phyloP scores from a whole-genome alignment of 2,329 filamentous ascomycete genomes.

The Botryotinia narcissicola region DNA sequence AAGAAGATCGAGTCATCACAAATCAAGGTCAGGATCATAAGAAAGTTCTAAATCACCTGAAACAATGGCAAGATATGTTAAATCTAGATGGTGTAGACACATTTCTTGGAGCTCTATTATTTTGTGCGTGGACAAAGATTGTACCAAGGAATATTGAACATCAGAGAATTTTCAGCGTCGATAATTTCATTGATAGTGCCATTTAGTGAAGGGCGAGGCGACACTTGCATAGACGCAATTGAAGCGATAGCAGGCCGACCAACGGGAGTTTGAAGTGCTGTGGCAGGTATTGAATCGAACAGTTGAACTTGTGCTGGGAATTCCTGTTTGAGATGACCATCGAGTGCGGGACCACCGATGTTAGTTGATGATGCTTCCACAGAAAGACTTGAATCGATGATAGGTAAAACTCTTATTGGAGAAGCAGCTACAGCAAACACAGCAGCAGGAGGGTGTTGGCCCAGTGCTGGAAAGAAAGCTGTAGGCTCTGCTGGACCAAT shows the following conservation, averaged over 20 bases:
- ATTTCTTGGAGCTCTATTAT: neutral
- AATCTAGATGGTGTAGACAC: neutral
- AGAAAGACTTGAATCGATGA: neutral
- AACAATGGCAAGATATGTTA: neutral
- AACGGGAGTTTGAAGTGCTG: neutral
- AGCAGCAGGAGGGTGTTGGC: neutral
- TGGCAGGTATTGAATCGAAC: neutral
- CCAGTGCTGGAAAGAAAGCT: neutral
- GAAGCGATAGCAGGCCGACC: neutral
- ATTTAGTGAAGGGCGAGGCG: neutral
- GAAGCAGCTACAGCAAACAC: neutral
- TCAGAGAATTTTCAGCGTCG: neutral
- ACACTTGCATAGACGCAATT: neutral
- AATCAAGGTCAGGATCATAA: neutral
- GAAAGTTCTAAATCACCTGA: neutral
- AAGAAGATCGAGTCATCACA: neutral
- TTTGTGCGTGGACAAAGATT: no score
- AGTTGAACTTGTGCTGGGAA: neutral
- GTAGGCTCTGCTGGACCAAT: neutral
- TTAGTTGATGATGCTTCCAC: neutral
- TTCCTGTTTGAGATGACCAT: neutral
- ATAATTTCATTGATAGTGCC: neutral
- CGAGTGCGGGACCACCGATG: neutral
- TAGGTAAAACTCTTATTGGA: neutral
- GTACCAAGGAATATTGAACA: neutral